These are phyloP conservation scores for Colletotrichum cuscutae DNA, from an alignment of 2,329 filamentous ascomycete species.

Conservation along the genomic window DNA sequence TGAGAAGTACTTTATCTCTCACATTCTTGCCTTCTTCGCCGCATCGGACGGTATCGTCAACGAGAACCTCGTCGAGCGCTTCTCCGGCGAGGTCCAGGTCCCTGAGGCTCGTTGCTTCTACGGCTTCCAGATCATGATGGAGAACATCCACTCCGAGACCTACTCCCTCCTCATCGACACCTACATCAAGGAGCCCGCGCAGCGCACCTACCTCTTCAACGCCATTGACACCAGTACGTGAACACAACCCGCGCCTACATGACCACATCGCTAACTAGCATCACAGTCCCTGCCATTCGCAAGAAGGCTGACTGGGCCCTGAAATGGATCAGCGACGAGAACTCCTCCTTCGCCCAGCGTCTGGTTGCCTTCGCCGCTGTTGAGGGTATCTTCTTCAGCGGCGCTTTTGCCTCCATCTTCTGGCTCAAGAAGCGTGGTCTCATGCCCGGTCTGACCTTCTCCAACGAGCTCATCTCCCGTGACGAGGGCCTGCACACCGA, in stretches of 20 bases:
- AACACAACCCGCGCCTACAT: slow-evolving; percentile 60
- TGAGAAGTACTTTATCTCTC: slow-evolving; percentile 97
- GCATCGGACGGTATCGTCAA: slow-evolving; percentile 99
- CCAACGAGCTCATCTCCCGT: slow-evolving; percentile 99
- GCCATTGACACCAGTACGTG: slow-evolving; percentile 94
- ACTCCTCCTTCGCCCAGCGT: slow-evolving; percentile 94
- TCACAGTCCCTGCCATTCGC: slow-evolving; percentile 90
- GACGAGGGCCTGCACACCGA: slow-evolving; percentile 99
- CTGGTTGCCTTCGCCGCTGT: slow-evolving; percentile 97
- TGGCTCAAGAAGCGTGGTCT: slow-evolving; percentile 99
- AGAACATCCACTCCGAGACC: slow-evolving; percentile 99
- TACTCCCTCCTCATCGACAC: slow-evolving; percentile 99
- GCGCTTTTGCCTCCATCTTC: slow-evolving; percentile 98
- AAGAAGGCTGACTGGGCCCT: slow-evolving; percentile 99
- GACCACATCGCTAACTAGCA: slow-evolving; percentile 39
- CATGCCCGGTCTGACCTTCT: slow-evolving; percentile 98
- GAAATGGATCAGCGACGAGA: slow-evolving; percentile 91
- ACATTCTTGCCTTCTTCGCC: slow-evolving; percentile 98
- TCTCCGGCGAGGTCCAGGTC: slow-evolving; percentile 96
- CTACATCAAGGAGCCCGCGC: slow-evolving; percentile 97
- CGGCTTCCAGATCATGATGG: slow-evolving; percentile 99
- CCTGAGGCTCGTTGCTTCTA: slow-evolving; percentile 99
- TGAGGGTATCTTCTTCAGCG: slow-evolving; percentile 99
- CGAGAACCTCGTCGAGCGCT: slow-evolving; percentile 98
- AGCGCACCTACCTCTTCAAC: slow-evolving; percentile 95